Base-by-base conservation (phyloP, 495 filamentous ascomycete genomes). In the Penicillium steckii region DNA sequence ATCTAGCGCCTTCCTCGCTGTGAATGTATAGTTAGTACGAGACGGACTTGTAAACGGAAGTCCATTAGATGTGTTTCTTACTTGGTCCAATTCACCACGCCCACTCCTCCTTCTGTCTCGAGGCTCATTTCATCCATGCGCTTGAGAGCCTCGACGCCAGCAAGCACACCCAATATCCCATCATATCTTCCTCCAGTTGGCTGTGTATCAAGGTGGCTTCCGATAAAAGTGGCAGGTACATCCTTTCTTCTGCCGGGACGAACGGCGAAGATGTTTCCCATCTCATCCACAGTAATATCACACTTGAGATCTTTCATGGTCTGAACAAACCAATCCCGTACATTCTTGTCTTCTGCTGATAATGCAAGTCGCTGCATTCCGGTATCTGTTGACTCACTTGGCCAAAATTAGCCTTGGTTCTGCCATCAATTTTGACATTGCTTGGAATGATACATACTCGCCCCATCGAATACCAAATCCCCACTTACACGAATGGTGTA, bases 1-100 rank as follows among this genome's bases (percentile, higher is more conserved):
- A 94, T 8, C 89, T 78, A 0, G 88, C 89, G 1, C 89, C 89
- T 64, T 91, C 89, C 63, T 92, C 89, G 56, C 74, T 79, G 49
- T 21, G 18, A 10, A 6, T 22, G 9, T 13, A 32, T 10, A 2
- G 45, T 69, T 53, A 68, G 56, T 42, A 24, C n/a, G n/a, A n/a
- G n/a, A n/a, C n/a, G 44, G 21, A 19, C 19, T 13, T 33, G 1
- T 12, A 24, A 44, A 25, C 4, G 22, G 35, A 30, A 9, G 17
- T n/a, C n/a, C n/a, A n/a, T 27, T 12, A 8, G n/a, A n/a, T 0
- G 44, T 30, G 19, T 4, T 37, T 40, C 48, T 44, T 68, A 79
- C 72, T 91, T 92, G 0, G 89, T 92, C 89, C 89, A 94, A 55
- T 90, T 89, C 1, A 91, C 80, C 8, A 89, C 81, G 7, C 86